Evolutionary conservation across 2,329 filamentous ascomycete genomes (phyloP).

Genomic region (Penicillium nordicum): DNA sequence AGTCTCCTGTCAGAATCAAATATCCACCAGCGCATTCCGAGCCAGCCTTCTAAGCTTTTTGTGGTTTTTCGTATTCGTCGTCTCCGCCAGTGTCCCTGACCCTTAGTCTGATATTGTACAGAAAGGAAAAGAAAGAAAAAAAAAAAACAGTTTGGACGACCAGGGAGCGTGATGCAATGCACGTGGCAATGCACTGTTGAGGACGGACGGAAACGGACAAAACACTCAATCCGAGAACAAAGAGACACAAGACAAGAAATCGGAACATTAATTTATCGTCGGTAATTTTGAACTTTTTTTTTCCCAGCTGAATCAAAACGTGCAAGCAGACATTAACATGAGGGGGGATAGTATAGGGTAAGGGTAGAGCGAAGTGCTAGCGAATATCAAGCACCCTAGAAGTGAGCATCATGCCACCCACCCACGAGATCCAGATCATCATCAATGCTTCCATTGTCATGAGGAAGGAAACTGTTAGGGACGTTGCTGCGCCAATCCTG

Average conservation of each 20-base stretch:
- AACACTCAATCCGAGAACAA: slow-evolving; percentile 17
- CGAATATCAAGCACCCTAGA: slow-evolving; percentile 40
- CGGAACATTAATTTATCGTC: slow-evolving; percentile 25
- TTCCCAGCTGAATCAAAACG: slow-evolving; percentile 22
- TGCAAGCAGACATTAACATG: slow-evolving; percentile 17
- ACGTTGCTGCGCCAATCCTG: slow-evolving; percentile 48
- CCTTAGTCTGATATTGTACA: slow-evolving; percentile 24
- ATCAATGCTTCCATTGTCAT: slow-evolving; percentile 55
- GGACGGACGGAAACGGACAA: slow-evolving; percentile 13
- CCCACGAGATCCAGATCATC: slow-evolving; percentile 92
- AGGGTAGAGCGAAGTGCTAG: slow-evolving; percentile 12
- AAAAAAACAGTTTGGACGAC: slow-evolving; percentile 10
- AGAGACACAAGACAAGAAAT: slow-evolving; percentile 16
- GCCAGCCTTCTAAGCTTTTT: slow-evolving; percentile 27
- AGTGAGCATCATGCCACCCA: slow-evolving; percentile 73
- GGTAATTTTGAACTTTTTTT: slow-evolving; percentile 24
- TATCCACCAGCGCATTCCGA: slow-evolving; percentile 9
- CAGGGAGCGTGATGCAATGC: neutral
- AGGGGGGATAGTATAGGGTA: slow-evolving; percentile 2
- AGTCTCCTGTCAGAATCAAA: slow-evolving; percentile 9
- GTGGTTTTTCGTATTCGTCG: slow-evolving; percentile 21
- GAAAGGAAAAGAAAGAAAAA: neutral
- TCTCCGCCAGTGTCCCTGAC: slow-evolving; percentile 9
- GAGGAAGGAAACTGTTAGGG: slow-evolving; percentile 31
- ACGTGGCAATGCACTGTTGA: neutral